Evolutionary conservation across 2,329 filamentous ascomycete species (phyloP).

Genomic region (Lecanosticta acicola): DNA sequence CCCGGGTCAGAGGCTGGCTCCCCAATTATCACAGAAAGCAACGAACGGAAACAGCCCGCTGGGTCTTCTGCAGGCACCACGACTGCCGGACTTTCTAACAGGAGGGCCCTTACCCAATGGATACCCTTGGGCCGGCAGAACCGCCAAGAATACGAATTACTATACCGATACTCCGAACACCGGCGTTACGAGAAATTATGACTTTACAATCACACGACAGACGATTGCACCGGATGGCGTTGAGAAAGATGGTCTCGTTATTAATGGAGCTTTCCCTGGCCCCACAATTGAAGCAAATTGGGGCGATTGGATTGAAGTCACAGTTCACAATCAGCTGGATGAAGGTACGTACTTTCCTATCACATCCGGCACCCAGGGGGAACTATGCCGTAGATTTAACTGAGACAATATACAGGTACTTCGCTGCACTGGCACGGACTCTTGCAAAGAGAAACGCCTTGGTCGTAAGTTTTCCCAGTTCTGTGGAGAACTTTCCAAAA

Average conservation of each 20-base stretch:
- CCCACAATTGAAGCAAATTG: constrained; percentile 28
- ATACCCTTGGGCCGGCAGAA: constrained; percentile 26
- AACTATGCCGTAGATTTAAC: too few relatives aligned
- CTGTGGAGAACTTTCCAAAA: not conserved
- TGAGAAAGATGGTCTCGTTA: constrained; percentile 23
- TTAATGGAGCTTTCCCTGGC: constrained; percentile 33
- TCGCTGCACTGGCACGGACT: constrained; percentile 51
- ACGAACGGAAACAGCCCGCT: constrained; percentile 27
- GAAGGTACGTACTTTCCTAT: constrained; percentile 40
- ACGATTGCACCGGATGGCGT: constrained; percentile 34
- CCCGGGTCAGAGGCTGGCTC: constrained; percentile 11
- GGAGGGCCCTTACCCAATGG: constrained; percentile 20
- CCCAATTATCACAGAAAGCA: constrained; percentile 17
- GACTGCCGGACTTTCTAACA: constrained; percentile 21
- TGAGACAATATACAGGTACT: constrained; percentile 41
- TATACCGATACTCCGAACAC: constrained; percentile 28
- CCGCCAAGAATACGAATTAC: constrained; percentile 25
- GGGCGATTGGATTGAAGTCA: constrained; percentile 33
- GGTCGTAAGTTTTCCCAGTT: constrained; percentile 15
- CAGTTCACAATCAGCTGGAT: constrained; percentile 32
- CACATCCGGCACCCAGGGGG: too few relatives aligned
- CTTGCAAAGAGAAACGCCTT: constrained; percentile 49
- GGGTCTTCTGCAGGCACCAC: constrained; percentile 23
- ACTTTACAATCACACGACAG: constrained; percentile 28
- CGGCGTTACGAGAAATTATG: constrained; percentile 32